Evolutionary conservation across 192 early-diverging fungal genomes (phyloP), one percentile per base, ranked within the genome.

Genomic region (Chytriomyces sp.): DNA sequence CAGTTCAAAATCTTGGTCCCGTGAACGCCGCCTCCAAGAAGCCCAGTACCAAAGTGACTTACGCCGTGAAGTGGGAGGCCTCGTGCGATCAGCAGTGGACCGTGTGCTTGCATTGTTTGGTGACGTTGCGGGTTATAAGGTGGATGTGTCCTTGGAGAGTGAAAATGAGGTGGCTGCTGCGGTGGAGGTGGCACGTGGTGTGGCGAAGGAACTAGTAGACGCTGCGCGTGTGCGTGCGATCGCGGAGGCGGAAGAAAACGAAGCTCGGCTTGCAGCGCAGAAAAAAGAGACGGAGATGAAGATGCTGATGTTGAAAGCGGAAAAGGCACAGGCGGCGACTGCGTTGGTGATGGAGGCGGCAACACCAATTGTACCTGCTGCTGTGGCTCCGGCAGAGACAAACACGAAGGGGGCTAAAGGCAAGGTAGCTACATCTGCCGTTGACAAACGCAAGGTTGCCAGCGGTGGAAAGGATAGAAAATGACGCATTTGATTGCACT

Each of bases 91-190:
- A 19, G 12, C 73, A 31, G 31, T 74, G 7, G 49, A 37, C 53
- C 61, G 73, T 7, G 39, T 74, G 44, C 41, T 64, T 44, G 25
- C 40, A 26, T 39, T 74, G 7, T 74, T 74, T 28, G 54, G 56
- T 8, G 64, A 74, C 39, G 54, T 74, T 30, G 36, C 49, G 25
- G 26, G 28, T 6, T 68, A 53, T 34, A 30, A 6, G 2, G 33
- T 31, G 1, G 52, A 31, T 6, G 28, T 19, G 5, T 1, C 31
- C 17, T 4, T 31, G 10, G 37, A 25, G 39, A 37, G 52, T 26
- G 17, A 55, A 53, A 56, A 14, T 25, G 65, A 68, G 34, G 36
- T 68, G 52, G 52, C 33, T 38, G 65, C 65, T 10, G 32, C 65
- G 1, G 36, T 68, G 19, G 52, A 68, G 36, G 54, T 68, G 6